phyloP scores from a whole-genome alignment of 2,329 filamentous ascomycete genomes.

The Trematosphaeria pertusa region DNA sequence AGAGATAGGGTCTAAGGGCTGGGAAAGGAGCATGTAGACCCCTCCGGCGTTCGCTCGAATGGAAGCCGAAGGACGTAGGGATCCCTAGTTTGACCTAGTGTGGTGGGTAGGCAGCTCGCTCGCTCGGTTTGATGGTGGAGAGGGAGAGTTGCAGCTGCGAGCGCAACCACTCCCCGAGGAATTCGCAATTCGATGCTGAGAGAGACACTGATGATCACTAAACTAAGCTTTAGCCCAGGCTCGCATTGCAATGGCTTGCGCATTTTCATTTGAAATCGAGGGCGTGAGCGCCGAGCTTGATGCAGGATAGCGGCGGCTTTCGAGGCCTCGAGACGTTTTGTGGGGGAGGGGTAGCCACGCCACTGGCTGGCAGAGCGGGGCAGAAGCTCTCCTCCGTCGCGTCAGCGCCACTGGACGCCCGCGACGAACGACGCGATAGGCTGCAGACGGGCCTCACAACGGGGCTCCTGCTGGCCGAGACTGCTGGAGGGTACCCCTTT shows the following conservation, averaged over 20 bases:
- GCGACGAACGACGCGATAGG: slow-evolving; percentile 28
- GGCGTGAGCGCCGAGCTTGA: slow-evolving; percentile 1
- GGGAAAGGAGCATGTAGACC: neutral
- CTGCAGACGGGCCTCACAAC: slow-evolving; percentile 22
- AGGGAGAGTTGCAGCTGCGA: no score
- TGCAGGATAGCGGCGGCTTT: slow-evolving; percentile 9
- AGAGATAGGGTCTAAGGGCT: neutral
- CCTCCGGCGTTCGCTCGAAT: slow-evolving; percentile 41
- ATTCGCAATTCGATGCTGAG: no score
- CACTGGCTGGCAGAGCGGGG: slow-evolving; percentile 40
- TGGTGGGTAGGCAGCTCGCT: slow-evolving; percentile 23
- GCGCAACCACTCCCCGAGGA: no score
- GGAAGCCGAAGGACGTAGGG: slow-evolving; percentile 40
- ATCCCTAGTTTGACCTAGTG: slow-evolving; percentile 30
- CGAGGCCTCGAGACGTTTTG: slow-evolving; percentile 17
- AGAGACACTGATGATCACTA: no score
- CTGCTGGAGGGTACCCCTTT: slow-evolving; percentile 25
- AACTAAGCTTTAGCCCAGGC: no score
- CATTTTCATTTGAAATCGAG: slow-evolving; percentile 10
- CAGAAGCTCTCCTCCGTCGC: slow-evolving; percentile 26
- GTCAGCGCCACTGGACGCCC: slow-evolving; percentile 29
- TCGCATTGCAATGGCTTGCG: no score
- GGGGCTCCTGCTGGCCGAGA: slow-evolving; percentile 43
- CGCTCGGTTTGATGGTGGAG: no score
- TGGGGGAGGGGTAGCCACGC: slow-evolving; percentile 43